Percentiles rank a stretch among this genome's conserved stretches.
Conservation (phyloP, 2,329 filamentous ascomycete genomes). For the Nemania sp. region DNA sequence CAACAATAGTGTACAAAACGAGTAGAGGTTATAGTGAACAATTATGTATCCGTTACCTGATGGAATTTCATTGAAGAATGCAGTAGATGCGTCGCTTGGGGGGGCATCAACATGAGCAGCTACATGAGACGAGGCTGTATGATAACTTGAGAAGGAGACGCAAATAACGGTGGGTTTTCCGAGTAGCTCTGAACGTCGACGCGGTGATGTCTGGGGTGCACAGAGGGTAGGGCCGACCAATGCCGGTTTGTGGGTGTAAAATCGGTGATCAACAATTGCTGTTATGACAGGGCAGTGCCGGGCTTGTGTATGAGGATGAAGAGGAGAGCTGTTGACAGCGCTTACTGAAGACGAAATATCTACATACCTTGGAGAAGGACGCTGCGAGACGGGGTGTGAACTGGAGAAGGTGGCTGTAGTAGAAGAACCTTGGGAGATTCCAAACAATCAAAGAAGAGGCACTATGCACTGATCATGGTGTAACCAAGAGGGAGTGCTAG, state of each 20-base stretch:
- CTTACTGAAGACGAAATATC: neutral
- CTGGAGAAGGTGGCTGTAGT: slow-evolving; percentile 5
- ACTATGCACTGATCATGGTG: slow-evolving; percentile 12
- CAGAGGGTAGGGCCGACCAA: slow-evolving; percentile 16
- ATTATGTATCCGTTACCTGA: neutral
- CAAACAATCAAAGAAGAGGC: slow-evolving; percentile 10
- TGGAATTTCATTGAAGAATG: neutral
- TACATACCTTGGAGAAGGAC: slow-evolving; percentile 21
- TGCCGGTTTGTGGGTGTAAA: neutral
- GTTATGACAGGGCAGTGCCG: neutral
- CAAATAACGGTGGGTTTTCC: neutral
- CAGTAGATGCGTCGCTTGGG: neutral
- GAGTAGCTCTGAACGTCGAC: neutral
- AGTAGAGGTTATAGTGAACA: neutral
- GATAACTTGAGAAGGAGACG: neutral
- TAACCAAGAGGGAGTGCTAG: neutral
- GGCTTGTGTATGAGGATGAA: neutral
- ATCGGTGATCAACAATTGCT: neutral
- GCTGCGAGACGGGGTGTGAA: neutral
- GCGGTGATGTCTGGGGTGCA: neutral
- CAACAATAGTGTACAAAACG: neutral
- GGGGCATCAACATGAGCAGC: neutral
- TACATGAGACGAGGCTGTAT: neutral
- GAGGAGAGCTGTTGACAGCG: neutral
- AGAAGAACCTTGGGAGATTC: slow-evolving; percentile 5